A percentile compares a stretch with the other conserved stretches of the same genome.
Evolutionary conservation across 441 rosid species (phyloP).

Genomic region (Flueggea neowawraea): DNA sequence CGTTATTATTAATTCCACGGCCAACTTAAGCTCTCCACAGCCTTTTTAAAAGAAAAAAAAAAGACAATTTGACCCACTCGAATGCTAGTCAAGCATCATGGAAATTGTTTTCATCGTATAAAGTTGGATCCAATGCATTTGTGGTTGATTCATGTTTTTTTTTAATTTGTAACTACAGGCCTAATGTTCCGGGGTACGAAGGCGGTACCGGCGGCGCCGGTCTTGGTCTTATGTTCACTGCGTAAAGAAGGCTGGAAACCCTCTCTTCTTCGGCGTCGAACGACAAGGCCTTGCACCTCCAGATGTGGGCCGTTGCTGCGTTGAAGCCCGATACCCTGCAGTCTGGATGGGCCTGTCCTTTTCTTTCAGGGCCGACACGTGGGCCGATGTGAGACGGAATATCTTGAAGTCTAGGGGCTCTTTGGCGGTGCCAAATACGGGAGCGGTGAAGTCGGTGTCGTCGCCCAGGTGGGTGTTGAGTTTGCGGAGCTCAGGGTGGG

Average conservation of each 20-base stretch:
- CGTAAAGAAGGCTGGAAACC: conserved; percentile 61
- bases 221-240: conserved; percentile 67
- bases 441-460: conserved; percentile 10
- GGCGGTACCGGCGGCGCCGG: conserved; percentile 55
- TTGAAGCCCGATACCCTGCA: conserved; percentile 50
- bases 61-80: no score
- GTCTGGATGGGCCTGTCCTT: conserved; percentile 27
- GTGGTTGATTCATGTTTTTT: no score
- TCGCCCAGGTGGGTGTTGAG: conserved; percentile 22
- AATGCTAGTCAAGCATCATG: no score
- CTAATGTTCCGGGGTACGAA: conserved; percentile 35
- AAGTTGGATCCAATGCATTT: no score
- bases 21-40: no score
- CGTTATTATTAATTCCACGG: no score
- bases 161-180: no score
- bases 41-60: no score
- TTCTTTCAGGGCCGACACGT: conserved; percentile 48
- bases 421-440: conserved; percentile 29
- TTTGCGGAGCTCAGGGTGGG: conserved; percentile 68
- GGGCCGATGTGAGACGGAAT: conserved; percentile 41
- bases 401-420: conserved; percentile 59
- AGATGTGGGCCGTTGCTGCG: conserved; percentile 56
- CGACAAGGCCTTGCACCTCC: conserved; percentile 85
- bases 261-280: background rate
- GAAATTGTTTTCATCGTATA: no score